Evolutionary conservation across 164 flowering plant species (phyloP).

Genomic region (Hamamelis virginiana): DNA sequence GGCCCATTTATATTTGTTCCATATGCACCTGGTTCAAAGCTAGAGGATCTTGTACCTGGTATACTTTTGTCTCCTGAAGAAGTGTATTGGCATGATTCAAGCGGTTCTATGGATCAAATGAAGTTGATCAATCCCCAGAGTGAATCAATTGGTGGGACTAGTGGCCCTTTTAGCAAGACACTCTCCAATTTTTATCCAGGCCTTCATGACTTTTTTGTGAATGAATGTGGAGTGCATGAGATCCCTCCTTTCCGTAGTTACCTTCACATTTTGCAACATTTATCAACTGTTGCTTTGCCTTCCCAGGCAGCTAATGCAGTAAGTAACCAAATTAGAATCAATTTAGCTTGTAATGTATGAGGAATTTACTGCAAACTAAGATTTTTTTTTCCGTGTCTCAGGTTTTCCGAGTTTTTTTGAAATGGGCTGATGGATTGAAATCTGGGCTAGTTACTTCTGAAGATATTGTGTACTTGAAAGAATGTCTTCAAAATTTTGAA

Average conservation of each 20-base stretch:
- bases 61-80: conserved; percentile 54
- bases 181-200: conserved; percentile 63
- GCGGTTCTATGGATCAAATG: conserved; percentile 50
- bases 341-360: conserved; percentile 7
- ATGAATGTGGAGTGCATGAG: conserved; percentile 66
- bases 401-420: conserved; percentile 67
- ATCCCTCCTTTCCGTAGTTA: conserved; percentile 56
- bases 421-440: conserved; percentile 70
- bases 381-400: conserved; percentile 27
- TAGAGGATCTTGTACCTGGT: conserved; percentile 65
- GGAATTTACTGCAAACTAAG: neutral
- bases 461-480: conserved; percentile 58
- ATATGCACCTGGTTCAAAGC: conserved; percentile 24
- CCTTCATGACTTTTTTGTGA: conserved; percentile 78
- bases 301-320: conserved; percentile 67
- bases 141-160: conserved; percentile 10
- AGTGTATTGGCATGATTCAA: conserved; percentile 81
- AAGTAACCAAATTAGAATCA: conserved; percentile 30
- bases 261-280: conserved; percentile 56
- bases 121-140: conserved; percentile 24
- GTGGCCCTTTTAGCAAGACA: conserved; percentile 33
- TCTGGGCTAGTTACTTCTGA: conserved; percentile 50
- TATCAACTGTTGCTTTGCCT: conserved; percentile 61
- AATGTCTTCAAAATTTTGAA: conserved; percentile 48
- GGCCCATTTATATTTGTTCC: conserved; percentile 86